Percentiles rank a stretch among this genome's conserved stretches.
Conservation (phyloP, 2,329 filamentous ascomycete genomes). For the Phyllosticta capitalensis region DNA sequence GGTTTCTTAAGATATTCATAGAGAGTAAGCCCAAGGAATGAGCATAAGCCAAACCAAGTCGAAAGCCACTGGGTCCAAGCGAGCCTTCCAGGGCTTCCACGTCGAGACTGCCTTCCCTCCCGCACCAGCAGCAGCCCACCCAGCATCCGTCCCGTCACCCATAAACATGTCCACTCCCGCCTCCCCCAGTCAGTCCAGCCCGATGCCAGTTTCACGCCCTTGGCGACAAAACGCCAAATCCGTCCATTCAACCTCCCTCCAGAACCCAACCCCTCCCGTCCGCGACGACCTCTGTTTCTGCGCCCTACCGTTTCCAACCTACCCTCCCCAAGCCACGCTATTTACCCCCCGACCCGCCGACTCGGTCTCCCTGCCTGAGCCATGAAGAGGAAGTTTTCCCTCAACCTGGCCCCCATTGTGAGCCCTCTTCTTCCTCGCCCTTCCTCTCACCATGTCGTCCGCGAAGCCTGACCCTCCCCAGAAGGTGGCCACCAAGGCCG, state of each 20-base stretch:
- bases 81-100: not conserved
- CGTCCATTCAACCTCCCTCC: not conserved
- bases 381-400: slow-evolving; percentile 37
- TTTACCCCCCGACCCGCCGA: not conserved
- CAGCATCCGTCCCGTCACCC: not conserved
- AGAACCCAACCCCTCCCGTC: not conserved
- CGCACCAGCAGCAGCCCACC: not conserved
- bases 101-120: not conserved
- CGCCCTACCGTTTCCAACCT: not conserved
- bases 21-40: not conserved
- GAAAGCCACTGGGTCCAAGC: not conserved
- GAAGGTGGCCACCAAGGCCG: slow-evolving; percentile 26
- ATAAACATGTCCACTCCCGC: not conserved
- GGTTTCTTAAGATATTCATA: no score
- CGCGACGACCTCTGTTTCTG: not conserved
- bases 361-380: not conserved
- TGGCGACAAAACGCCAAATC: not conserved
- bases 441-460: slow-evolving; percentile 3
- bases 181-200: not conserved
- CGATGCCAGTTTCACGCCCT: not conserved
- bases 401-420: slow-evolving; percentile 34
- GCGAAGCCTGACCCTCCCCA: slow-evolving; percentile 16
- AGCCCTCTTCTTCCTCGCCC: not conserved
- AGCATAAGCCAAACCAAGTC: no score
- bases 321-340: not conserved